phyloP scores from a whole-genome alignment of 495 filamentous ascomycete genomes.

The Aspergillus sclerotioniger region DNA sequence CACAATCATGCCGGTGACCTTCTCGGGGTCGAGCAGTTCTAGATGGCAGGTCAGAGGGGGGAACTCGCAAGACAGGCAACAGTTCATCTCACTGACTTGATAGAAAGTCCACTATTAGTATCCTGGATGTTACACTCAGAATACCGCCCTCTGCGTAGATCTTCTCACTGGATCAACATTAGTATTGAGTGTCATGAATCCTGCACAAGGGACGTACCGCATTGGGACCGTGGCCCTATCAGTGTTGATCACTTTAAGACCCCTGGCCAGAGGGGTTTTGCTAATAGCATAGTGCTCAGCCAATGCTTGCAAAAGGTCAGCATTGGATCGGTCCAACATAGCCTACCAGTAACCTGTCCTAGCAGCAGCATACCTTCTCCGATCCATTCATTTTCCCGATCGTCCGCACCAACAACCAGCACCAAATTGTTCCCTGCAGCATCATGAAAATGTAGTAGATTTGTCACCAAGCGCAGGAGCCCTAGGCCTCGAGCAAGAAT shows the following conservation, averaged over 20 bases:
- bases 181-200: slow-evolving; percentile 13
- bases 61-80: not conserved
- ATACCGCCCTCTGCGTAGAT: slow-evolving; percentile 87
- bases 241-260: slow-evolving; percentile 89
- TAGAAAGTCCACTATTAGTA: slow-evolving; percentile 88
- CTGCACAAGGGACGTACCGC: slow-evolving; percentile 37
- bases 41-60: slow-evolving; percentile 21
- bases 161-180: slow-evolving; percentile 61
- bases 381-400: slow-evolving; percentile 92
- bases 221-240: slow-evolving; percentile 83
- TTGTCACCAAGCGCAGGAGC: slow-evolving; percentile 84
- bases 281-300: slow-evolving; percentile 92
- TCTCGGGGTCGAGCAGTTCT: slow-evolving; percentile 74
- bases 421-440: slow-evolving; percentile 91
- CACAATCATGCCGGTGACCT: slow-evolving; percentile 82
- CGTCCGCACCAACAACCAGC: slow-evolving; percentile 84
- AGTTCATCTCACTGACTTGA: slow-evolving; percentile 50
- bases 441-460: slow-evolving; percentile 94
- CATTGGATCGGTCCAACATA: not conserved
- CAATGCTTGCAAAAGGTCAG: slow-evolving; percentile 51
- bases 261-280: slow-evolving; percentile 70
- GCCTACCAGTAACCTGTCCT: not conserved
- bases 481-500: slow-evolving; percentile 89
- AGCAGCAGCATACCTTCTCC: slow-evolving; percentile 60
- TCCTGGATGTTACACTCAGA: slow-evolving; percentile 94